Percentiles rank a stretch among this genome's conserved stretches.
Evolutionary conservation across 108 stramenopile species (phyloP).

Genomic region (Stephanodiscus minutulus): DNA sequence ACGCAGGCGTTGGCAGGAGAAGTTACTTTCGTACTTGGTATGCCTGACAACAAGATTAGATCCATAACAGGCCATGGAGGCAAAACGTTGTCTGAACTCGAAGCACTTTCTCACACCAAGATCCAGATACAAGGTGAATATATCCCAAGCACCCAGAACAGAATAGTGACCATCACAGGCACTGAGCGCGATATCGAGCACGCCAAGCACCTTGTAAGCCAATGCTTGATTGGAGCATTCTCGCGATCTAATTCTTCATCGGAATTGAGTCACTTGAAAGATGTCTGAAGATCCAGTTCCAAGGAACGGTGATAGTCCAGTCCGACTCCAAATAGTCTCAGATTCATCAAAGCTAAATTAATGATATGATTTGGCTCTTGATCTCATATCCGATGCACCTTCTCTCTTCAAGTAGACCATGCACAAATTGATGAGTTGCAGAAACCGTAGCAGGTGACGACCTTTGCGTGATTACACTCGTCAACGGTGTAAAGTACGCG

Average conservation of each 20-base stretch:
- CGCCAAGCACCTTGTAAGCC: slow-evolving; percentile 63
- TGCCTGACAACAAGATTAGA: slow-evolving; percentile 74
- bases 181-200: slow-evolving; percentile 59
- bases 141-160: slow-evolving; percentile 73
- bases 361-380: not conserved
- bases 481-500: too few species aligned
- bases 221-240: slow-evolving; percentile 36
- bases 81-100: slow-evolving; percentile 64
- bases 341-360: not conserved
- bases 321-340: not conserved
- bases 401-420: not conserved
- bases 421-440: not conserved
- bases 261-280: not conserved
- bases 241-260: not conserved
- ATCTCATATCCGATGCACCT: too few species aligned
- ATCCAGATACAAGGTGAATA: slow-evolving; percentile 76
- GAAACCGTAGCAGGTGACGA: too few species aligned
- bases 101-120: slow-evolving; percentile 58
- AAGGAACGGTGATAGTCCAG: not conserved
- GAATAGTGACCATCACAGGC: slow-evolving; percentile 79
- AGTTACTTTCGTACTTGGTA: slow-evolving; percentile 51
- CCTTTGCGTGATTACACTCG: too few species aligned
- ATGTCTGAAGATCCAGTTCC: not conserved
- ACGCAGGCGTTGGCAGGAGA: slow-evolving; percentile 16
- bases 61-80: slow-evolving; percentile 75